Evolutionary conservation across 163 green algal genomes (phyloP), one percentile per base, ranked within the genome.

Genomic region (Coccomyxa subellipsoidea): DNA sequence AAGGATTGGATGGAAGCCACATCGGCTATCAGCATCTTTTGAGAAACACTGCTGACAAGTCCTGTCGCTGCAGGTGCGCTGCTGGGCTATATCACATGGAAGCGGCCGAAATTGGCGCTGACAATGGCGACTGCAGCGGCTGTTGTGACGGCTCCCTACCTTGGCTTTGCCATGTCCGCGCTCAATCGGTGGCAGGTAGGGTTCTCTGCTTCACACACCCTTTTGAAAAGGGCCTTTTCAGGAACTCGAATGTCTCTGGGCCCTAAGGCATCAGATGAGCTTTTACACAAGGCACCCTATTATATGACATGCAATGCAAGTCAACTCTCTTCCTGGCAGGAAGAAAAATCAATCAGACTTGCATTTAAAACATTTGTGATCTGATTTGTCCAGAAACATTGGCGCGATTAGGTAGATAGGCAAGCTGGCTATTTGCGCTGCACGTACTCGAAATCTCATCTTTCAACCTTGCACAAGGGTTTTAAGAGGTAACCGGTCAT

Each of bases 41-140:
- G 21, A 59, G 47, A 59, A 27, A 27, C 4, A 6, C 5, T 59
- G 47, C 47, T n/a, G n/a, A 59, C 47, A 59, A 27, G 15, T 59
- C 23, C 23, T 59, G 47, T 59, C 47, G 4, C 4, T 31, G 73
- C 71, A 36, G 77, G 31, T 18, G 81, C 69, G 10, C 77, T 89
- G 38, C 73, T 90, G 40, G 85, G 71, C 8, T 83, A 80, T 7
- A 85, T 89, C 7, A 78, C 76, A 2, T 90, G 86, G 71, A 72
- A 81, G 32, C 54, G 81, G 37, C 86, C 86, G 35, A 77, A 38
- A 25, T 77, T 86, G 18, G 84, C 81, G 1, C 83, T 78, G 2
- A 54, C 89, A 34, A 85, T 87, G 72, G 77, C 39, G 8, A 84
- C 81, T 2, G 79, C 78, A 4, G 79, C 77, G 0, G 54, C 81